Evolutionary conservation across 257 asterid genomes (phyloP).

Genomic region (Primulina eburnea): DNA sequence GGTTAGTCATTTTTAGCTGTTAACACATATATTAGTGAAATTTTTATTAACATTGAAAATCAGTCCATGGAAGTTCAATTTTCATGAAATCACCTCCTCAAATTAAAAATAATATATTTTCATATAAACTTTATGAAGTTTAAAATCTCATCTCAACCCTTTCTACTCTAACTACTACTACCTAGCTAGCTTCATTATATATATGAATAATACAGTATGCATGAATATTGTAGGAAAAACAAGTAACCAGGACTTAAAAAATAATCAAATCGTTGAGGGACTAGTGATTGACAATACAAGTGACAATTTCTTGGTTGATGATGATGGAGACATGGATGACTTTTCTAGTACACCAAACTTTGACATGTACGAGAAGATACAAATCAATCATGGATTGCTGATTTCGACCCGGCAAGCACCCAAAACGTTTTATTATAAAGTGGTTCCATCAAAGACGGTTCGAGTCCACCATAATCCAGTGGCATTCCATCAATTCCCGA

Average conservation of each 20-base stretch:
- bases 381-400: conserved; percentile 48
- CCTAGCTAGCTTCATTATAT: too few relatives aligned
- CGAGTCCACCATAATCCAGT: conserved; percentile 44
- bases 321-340: conserved; percentile 41
- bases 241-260: conserved; percentile 28
- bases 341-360: conserved; percentile 42
- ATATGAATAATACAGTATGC: background rate
- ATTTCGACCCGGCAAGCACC: conserved; percentile 58
- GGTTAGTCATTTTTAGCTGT: conserved; percentile 28
- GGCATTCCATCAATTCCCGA: conserved; percentile 23
- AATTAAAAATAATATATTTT: background rate
- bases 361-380: conserved; percentile 38
- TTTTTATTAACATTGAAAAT: too few relatives aligned
- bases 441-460: conserved; percentile 52
- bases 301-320: conserved; percentile 45
- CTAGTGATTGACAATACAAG: conserved; percentile 25
- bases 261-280: conserved; percentile 33
- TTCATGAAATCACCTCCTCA: background rate
- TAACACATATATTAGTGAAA: background rate
- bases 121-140: background rate
- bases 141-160: background rate
- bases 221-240: conserved; percentile 35
- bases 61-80: background rate
- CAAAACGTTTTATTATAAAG: conserved; percentile 50
- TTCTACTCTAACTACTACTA: background rate